Conservation (phyloP, 441 rosid genomes). For the Aquilaria agallochum region DNA sequence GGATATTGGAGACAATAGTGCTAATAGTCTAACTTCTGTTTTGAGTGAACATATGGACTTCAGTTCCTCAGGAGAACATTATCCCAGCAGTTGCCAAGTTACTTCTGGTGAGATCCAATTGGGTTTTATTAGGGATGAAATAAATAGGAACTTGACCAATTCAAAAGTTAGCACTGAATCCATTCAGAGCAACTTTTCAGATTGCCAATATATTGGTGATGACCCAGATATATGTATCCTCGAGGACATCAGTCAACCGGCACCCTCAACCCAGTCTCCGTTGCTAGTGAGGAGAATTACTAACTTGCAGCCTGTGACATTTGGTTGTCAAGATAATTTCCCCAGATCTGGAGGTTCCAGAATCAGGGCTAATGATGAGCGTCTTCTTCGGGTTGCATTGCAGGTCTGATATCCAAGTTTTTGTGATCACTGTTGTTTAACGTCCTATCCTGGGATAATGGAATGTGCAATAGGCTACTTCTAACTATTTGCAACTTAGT, state of each 20-base stretch:
- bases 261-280: constrained; percentile 24
- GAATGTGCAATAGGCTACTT: not conserved
- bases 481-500: too few species aligned
- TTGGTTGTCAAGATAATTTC: constrained; percentile 26
- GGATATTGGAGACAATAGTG: constrained; percentile 25
- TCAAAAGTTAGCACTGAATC: constrained; percentile 67
- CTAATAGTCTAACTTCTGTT: constrained; percentile 18
- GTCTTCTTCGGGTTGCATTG: constrained; percentile 61
- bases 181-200: constrained; percentile 61
- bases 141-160: constrained; percentile 30
- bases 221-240: constrained; percentile 79
- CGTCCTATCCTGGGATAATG: not conserved
- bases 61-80: constrained; percentile 25
- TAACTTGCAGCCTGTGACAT: constrained; percentile 23
- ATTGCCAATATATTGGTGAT: constrained; percentile 50
- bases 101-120: constrained; percentile 24
- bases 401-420: constrained; percentile 48
- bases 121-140: constrained; percentile 29
- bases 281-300: constrained; percentile 22
- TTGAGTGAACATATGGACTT: constrained; percentile 23
- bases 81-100: constrained; percentile 28
- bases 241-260: constrained; percentile 69
- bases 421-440: constrained; percentile 5
- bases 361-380: constrained; percentile 54
- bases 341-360: constrained; percentile 36